These are phyloP conservation scores for Solanum okadae DNA, from an alignment of 257 asterid genomes.

Conservation along the genomic window DNA sequence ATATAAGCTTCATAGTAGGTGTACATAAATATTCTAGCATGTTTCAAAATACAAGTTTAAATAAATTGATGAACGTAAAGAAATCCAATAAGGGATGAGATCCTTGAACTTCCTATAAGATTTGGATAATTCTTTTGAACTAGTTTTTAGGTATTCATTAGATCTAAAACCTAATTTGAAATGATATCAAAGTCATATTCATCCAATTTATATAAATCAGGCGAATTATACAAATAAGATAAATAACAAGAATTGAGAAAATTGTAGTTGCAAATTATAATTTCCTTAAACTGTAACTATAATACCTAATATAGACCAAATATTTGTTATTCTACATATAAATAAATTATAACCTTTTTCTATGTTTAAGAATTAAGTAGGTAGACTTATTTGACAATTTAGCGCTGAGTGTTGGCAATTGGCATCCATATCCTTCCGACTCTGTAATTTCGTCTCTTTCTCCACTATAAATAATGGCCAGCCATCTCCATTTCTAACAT, in stretches of 20 bases:
- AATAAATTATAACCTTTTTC: not conserved
- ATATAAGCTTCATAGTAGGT: not conserved
- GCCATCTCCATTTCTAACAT: not conserved
- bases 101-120: no score
- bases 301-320: no score
- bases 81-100: not conserved
- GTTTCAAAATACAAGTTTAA: not conserved
- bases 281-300: no score
- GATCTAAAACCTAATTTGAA: not conserved
- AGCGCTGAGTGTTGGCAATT: not conserved
- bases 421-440: not conserved
- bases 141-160: no score
- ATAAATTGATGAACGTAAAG: no score
- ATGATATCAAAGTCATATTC: not conserved
- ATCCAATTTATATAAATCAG: no score
- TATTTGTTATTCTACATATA: not conserved
- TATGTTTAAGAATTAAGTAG: not conserved
- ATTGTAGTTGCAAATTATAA: no score
- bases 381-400: not conserved
- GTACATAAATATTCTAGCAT: not conserved
- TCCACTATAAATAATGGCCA: not conserved
- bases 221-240: no score
- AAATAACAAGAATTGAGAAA: no score
- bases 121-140: no score
- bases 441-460: not conserved